Percentiles rank a stretch among this genome's conserved stretches.
phyloP scores from a whole-genome alignment of 176 grass and related monocot genomes.

The Musa acuminata region DNA sequence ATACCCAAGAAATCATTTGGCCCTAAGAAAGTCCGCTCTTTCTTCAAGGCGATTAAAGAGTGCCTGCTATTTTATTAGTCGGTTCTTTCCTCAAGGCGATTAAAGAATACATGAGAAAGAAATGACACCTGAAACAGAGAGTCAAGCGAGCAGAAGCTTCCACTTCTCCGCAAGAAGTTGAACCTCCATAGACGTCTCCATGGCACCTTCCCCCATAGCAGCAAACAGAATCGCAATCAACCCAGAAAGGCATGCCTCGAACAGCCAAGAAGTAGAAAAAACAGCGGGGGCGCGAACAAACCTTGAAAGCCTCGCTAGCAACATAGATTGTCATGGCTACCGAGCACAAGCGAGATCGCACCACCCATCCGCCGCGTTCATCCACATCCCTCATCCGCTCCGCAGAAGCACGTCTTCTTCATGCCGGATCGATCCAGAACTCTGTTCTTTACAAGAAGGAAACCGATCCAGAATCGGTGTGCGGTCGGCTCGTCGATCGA shows the following conservation, averaged over 20 bases:
- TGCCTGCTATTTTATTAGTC: no score
- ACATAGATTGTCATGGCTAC: conserved; percentile 58
- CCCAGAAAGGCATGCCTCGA: not conserved
- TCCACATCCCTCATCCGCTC: no score
- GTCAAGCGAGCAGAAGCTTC: conserved; percentile 58
- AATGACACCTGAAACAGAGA: conserved; percentile 76
- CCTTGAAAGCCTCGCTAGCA: conserved; percentile 87
- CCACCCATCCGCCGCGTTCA: no score
- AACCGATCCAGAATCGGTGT: not conserved
- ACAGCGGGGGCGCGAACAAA: not conserved
- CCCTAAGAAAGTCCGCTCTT: no score
- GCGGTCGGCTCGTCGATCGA: not conserved
- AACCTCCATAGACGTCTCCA: conserved; percentile 63
- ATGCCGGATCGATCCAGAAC: not conserved
- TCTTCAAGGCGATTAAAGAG: no score
- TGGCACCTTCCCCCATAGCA: conserved; percentile 76
- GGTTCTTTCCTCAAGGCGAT: no score
- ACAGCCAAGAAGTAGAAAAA: not conserved
- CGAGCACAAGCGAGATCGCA: conserved; percentile 30
- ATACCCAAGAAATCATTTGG: no score
- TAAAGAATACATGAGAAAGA: not conserved
- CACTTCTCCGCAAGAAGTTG: conserved; percentile 87
- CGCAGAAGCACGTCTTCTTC: not conserved
- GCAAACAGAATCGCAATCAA: conserved; percentile 4
- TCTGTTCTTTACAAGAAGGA: not conserved